Base-by-base conservation (phyloP, 2,329 filamentous ascomycete species). In the Fusarium nematophilum region DNA sequence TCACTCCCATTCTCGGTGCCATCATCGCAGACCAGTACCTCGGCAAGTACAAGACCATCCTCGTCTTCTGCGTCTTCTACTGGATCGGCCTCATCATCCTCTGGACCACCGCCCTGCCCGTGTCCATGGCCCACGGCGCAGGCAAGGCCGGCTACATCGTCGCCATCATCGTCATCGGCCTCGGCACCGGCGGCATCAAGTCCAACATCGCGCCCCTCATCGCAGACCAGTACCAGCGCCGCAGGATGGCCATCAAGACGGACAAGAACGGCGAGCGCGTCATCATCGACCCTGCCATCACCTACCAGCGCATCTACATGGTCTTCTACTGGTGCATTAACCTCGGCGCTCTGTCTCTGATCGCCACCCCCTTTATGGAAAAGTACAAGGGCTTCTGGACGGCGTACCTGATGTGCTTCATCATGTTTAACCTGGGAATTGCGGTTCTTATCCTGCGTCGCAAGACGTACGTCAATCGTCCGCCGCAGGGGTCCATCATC, bases 241-340 rank as follows among this genome's bases (percentile, higher is more conserved):
- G 74, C 40, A 64, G 68, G 53, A 86, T 81, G 78, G 79, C 78
- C 18, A 70, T 86, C 42, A 78, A 76, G 66, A 81, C 78, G 2
- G 73, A 82, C 36, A 73, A 77, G 62, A 73, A 63, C 6, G 84
- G 84, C 31, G 81, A 86, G 73, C 78, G 81, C 78, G 86, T 91
- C 48, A 81, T 91, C 60, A 83, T 90, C 21, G 88, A 91, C 64
- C 87, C 88, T 0, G 79, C 83, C 31, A 78, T 90, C 49, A 91
- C 89, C 1, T 83, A 88, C 59, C 85, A 88, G 67, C 81, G 86
- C 40, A 86, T 91, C 58, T 91, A 90, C 79, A 90, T 87, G 86
- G 83, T 91, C 69, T 91, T 91, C 77, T 91, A 91, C 75, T 81
- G 83, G 72, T 89, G 86, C 75, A 91, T 92, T 70, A 92, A 92